Conservation (phyloP, 345 rosid genomes). For the Bruguiera sexangula region DNA sequence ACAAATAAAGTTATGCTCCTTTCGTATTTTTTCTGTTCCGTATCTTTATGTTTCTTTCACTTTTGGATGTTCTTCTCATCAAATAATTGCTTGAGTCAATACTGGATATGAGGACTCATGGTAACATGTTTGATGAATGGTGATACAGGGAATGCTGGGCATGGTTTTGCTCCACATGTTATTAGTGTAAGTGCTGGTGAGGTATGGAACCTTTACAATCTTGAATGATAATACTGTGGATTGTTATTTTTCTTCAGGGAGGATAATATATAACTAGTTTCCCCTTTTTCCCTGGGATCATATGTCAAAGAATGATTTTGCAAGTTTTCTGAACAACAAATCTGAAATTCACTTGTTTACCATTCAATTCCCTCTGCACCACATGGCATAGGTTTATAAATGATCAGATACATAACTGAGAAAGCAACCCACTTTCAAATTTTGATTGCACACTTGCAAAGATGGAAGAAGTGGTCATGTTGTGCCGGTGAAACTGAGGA, state of each 20-base stretch:
- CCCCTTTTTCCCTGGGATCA: too few relatives aligned
- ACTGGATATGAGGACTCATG: neutral
- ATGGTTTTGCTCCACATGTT: slow-evolving; percentile 72
- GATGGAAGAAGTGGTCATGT: too few relatives aligned
- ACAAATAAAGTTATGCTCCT: neutral
- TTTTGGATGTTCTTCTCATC: too few relatives aligned
- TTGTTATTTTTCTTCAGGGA: neutral
- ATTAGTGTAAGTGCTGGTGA: slow-evolving; percentile 70
- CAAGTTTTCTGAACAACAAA: too few relatives aligned
- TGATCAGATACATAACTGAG: too few relatives aligned
- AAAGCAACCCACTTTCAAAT: too few relatives aligned
- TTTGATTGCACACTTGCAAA: too few relatives aligned
- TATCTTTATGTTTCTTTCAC: neutral
- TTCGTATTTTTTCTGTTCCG: slow-evolving; percentile 4
- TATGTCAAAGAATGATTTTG: too few relatives aligned
- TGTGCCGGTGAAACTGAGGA: neutral
- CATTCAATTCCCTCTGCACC: too few relatives aligned
- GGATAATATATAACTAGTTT: neutral
- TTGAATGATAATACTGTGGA: neutral
- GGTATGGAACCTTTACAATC: slow-evolving; percentile 40
- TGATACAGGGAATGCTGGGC: slow-evolving; percentile 65
- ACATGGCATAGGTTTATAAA: too few relatives aligned
- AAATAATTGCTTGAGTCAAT: too few relatives aligned
- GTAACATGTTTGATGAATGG: slow-evolving; percentile 3
- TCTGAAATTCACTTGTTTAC: too few relatives aligned